Percentiles rank a stretch among this genome's conserved stretches.
Evolutionary conservation across 192 early-diverging fungal species (phyloP).

Genomic region (Physocladia obscura): DNA sequence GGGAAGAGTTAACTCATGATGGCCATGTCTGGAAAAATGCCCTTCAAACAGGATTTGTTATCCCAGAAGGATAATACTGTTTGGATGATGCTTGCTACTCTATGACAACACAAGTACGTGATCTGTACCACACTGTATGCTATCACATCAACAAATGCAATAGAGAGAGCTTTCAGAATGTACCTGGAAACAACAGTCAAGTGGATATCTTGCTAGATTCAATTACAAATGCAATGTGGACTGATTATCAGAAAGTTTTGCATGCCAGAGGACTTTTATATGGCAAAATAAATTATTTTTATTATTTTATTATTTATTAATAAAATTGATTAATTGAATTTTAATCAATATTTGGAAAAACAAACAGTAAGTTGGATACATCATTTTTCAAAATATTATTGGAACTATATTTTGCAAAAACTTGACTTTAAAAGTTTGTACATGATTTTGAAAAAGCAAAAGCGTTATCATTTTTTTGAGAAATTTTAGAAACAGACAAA

Average conservation of each 20-base stretch:
- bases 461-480: too few relatives aligned
- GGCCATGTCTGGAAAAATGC: slow-evolving; percentile 11
- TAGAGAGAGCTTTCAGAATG: not conserved
- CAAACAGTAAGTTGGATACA: too few relatives aligned
- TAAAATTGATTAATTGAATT: too few relatives aligned
- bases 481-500: too few relatives aligned
- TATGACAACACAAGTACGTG: not conserved
- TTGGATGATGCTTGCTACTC: slow-evolving; percentile 18
- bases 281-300: not conserved
- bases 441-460: too few relatives aligned
- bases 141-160: slow-evolving; percentile 8
- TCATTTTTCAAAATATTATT: too few relatives aligned
- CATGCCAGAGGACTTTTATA: not conserved
- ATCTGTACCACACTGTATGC: slow-evolving; percentile 8
- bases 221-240: not conserved
- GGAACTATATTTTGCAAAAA: too few relatives aligned
- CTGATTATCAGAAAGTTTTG: not conserved
- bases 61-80: slow-evolving; percentile 9
- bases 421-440: too few relatives aligned
- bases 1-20: slow-evolving; percentile 24
- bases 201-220: not conserved
- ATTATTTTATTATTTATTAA: too few relatives aligned
- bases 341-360: too few relatives aligned
- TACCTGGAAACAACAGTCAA: not conserved
- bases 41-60: slow-evolving; percentile 7